Evolutionary conservation across 2,329 filamentous ascomycete genomes (phyloP).

Genomic region (Xylariaceae sp.): DNA sequence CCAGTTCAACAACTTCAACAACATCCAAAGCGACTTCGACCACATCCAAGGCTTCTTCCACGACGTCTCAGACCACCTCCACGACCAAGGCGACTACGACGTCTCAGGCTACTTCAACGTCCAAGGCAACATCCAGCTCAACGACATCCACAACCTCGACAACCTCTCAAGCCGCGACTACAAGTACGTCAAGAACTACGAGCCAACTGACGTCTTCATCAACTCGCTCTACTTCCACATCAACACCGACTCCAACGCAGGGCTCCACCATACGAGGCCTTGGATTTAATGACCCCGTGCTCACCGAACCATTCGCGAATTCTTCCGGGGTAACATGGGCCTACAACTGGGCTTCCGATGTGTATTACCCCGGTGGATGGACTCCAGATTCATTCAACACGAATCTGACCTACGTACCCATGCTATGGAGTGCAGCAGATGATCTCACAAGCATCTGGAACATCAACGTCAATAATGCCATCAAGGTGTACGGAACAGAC

Average conservation of each 20-base stretch:
- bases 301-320: neutral
- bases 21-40: neutral
- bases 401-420: neutral
- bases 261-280: neutral
- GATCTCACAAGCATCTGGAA: neutral
- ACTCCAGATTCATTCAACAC: neutral
- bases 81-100: neutral
- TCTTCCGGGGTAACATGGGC: neutral
- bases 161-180: neutral
- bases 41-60: neutral
- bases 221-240: neutral
- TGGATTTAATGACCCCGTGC: neutral
- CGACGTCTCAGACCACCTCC: neutral
- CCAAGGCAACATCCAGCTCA: neutral
- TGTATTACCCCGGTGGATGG: neutral
- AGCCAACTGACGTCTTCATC: neutral
- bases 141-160: neutral
- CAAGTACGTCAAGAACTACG: neutral
- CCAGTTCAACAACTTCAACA: neutral
- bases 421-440: neutral
- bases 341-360: conserved; percentile 3
- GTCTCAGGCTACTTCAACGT: neutral
- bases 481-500: neutral
- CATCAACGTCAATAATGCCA: neutral
- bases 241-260: neutral